These are phyloP conservation scores for Beta corolliflora DNA, from an alignment of 179 eudicot genomes.

Conservation along the genomic window DNA sequence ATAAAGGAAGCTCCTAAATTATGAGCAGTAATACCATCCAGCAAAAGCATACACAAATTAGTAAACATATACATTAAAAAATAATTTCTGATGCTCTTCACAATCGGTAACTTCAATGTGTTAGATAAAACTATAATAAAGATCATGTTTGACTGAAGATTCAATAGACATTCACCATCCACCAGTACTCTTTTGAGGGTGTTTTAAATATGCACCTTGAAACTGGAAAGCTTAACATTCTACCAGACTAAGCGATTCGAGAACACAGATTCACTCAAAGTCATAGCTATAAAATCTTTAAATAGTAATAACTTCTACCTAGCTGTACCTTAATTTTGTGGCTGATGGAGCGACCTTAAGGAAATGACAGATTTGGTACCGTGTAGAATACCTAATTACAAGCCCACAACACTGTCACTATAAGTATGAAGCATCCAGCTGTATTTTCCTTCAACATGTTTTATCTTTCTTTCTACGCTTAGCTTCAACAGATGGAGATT, in stretches of 20 bases:
- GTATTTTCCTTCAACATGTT: slow-evolving; percentile 31
- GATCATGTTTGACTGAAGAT: not conserved
- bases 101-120: not conserved
- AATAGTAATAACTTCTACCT: not conserved
- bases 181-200: not conserved
- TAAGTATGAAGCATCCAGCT: slow-evolving; percentile 13
- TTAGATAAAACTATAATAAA: not conserved
- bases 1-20: too few species aligned
- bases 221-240: not conserved
- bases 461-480: slow-evolving; percentile 37
- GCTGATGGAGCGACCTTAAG: not conserved
- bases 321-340: slow-evolving; percentile 13
- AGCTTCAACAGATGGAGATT: slow-evolving; percentile 31
- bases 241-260: not conserved
- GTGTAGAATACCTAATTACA: slow-evolving; percentile 10
- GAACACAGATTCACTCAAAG: not conserved
- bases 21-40: too few species aligned
- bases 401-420: slow-evolving; percentile 15
- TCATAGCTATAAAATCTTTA: not conserved
- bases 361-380: slow-evolving; percentile 3
- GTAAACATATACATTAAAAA: not conserved
- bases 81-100: not conserved
- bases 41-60: not conserved
- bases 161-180: not conserved
- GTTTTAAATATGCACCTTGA: not conserved